These are phyloP conservation scores for Liriodendron chinense DNA, from an alignment of 164 flowering plant genomes.

Conservation along the genomic window DNA sequence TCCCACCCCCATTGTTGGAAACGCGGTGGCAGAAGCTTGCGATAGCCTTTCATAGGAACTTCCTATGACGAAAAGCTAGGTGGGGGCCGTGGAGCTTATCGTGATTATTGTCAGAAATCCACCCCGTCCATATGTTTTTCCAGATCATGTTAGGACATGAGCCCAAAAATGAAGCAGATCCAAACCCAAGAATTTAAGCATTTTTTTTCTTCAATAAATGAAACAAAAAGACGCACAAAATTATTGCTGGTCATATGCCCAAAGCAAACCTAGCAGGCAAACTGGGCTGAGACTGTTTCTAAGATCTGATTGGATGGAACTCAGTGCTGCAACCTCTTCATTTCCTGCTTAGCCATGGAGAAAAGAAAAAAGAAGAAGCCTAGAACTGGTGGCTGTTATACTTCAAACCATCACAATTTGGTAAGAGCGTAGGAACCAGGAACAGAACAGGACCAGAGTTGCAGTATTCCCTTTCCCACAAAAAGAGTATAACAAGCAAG, in stretches of 20 bases:
- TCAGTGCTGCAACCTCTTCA: background rate
- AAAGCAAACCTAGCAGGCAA: background rate
- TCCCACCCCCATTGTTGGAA: too few relatives aligned
- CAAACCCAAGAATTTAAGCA: too few relatives aligned
- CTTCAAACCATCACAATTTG: background rate
- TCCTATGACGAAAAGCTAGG: too few relatives aligned
- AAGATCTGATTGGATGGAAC: background rate
- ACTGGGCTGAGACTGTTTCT: background rate
- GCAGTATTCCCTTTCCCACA: background rate
- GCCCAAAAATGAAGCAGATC: too few relatives aligned
- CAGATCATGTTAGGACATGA: too few relatives aligned
- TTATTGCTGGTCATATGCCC: background rate
- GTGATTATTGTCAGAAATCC: too few relatives aligned
- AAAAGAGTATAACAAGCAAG: background rate
- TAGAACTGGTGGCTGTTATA: background rate
- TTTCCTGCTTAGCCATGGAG: background rate
- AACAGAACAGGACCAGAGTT: background rate
- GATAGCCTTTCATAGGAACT: too few relatives aligned
- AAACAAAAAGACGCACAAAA: background rate
- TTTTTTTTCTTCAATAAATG: too few relatives aligned
- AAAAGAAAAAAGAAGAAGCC: too few relatives aligned
- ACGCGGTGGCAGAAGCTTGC: too few relatives aligned
- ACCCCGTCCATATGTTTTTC: too few relatives aligned
- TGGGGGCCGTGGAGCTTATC: too few relatives aligned
- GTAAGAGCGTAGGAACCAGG: background rate